phyloP scores from a whole-genome alignment of 768 basidiomycete genomes.

The Kondoa subrosea region DNA sequence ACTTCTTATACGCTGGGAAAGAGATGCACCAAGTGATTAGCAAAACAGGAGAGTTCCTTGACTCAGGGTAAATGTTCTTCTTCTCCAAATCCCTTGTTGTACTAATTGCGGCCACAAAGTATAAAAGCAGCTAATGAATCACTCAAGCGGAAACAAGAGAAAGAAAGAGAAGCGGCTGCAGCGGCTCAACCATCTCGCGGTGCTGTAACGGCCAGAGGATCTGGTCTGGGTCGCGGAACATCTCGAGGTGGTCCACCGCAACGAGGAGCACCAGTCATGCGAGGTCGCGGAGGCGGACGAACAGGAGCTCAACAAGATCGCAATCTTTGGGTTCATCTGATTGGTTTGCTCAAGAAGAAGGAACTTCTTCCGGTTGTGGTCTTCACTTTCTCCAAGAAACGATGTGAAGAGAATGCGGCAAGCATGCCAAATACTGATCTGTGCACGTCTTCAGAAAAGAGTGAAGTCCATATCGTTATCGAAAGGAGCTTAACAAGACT shows the following conservation, averaged over 20 bases:
- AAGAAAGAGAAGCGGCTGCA: conserved; percentile 90
- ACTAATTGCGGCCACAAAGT: conserved; percentile 35
- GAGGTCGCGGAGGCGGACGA: conserved; percentile 20
- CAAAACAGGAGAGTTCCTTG: conserved; percentile 53
- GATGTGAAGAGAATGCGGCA: conserved; percentile 87
- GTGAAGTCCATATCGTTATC: conserved; percentile 84
- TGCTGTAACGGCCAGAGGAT: not conserved
- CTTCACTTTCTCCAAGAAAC: conserved; percentile 92
- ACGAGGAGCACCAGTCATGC: conserved; percentile 32
- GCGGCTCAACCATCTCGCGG: conserved; percentile 18
- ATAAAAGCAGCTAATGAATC: conserved; percentile 83
- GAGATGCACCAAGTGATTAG: conserved; percentile 88
- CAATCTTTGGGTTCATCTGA: conserved; percentile 81
- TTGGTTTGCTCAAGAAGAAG: conserved; percentile 60
- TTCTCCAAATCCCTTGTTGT: conserved; percentile 37
- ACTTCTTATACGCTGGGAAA: conserved; percentile 85
- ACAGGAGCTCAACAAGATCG: conserved; percentile 42
- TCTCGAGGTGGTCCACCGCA: conserved; percentile 3
- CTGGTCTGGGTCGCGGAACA: not conserved
- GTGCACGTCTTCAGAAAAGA: conserved; percentile 78
- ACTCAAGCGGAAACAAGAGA: conserved; percentile 83
- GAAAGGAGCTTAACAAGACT: conserved; percentile 79
- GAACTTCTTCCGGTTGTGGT: conserved; percentile 79
- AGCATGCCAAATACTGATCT: conserved; percentile 77
- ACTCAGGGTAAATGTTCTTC: conserved; percentile 42